These are phyloP conservation scores for Xylaria venustula DNA, from an alignment of 495 filamentous ascomycete genomes.

Conservation along the genomic window DNA sequence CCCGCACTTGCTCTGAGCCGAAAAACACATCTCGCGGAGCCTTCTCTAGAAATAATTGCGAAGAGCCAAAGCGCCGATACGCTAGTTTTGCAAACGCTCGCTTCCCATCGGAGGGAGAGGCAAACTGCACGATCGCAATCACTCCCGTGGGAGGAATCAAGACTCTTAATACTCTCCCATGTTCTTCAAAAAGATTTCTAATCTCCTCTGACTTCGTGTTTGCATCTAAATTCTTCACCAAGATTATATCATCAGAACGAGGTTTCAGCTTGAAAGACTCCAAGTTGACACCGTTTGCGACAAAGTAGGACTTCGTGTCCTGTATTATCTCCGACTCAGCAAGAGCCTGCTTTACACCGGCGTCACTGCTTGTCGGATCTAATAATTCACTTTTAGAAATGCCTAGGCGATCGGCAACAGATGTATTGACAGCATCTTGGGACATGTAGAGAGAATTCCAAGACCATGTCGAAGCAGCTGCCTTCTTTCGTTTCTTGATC, in stretches of 20 bases:
- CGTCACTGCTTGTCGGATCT: slow-evolving; percentile 89
- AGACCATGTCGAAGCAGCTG: slow-evolving; percentile 75
- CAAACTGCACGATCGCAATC: slow-evolving; percentile 89
- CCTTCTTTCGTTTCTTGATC: slow-evolving; percentile 76
- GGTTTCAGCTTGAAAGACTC: slow-evolving; percentile 81
- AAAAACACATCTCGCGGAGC: slow-evolving; percentile 81
- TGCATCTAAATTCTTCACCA: slow-evolving; percentile 93
- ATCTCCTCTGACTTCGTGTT: slow-evolving; percentile 71
- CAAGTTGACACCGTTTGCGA: slow-evolving; percentile 81
- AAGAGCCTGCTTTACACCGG: slow-evolving; percentile 92
- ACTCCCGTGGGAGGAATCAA: slow-evolving; percentile 91
- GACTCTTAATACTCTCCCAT: slow-evolving; percentile 70
- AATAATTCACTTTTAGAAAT: slow-evolving; percentile 86
- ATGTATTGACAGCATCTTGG: slow-evolving; percentile 93
- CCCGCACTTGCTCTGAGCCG: slow-evolving; percentile 21
- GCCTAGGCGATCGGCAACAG: slow-evolving; percentile 80
- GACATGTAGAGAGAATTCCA: slow-evolving; percentile 99
- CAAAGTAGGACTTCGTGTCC: slow-evolving; percentile 91
- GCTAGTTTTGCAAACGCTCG: slow-evolving; percentile 79
- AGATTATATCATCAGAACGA: slow-evolving; percentile 80
- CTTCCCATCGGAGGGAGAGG: slow-evolving; percentile 70
- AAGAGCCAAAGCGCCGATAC: slow-evolving; percentile 87
- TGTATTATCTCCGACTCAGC: slow-evolving; percentile 95
- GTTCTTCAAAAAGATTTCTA: slow-evolving; percentile 64
- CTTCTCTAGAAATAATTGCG: slow-evolving; percentile 90